Percentiles rank a stretch among this genome's conserved stretches.
phyloP scores from a whole-genome alignment of 2,329 filamentous ascomycete species.

The Colletotrichum horii region DNA sequence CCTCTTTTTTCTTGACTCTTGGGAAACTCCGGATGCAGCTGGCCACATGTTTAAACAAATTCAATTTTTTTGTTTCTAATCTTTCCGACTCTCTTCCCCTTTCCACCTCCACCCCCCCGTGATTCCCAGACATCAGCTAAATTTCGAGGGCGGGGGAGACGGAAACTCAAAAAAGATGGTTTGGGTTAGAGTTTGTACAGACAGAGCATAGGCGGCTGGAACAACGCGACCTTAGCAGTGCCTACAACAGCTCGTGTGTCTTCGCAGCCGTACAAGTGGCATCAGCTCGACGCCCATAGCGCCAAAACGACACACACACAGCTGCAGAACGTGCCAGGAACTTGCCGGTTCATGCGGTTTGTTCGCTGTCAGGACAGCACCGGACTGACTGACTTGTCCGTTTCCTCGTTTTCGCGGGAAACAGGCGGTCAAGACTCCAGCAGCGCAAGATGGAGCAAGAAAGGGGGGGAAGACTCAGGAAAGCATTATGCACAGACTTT shows the following conservation, averaged over 20 bases:
- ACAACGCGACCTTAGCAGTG: background rate
- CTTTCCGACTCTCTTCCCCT: background rate
- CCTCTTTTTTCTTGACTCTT: background rate
- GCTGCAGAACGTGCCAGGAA: background rate
- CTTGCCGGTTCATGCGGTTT: background rate
- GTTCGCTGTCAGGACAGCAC: background rate
- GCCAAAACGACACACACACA: background rate
- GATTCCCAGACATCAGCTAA: background rate
- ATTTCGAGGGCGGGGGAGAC: background rate
- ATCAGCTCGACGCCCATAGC: background rate
- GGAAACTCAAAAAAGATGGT: background rate
- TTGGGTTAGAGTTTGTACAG: background rate
- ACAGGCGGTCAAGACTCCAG: background rate
- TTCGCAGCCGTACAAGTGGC: background rate
- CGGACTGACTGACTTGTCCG: background rate
- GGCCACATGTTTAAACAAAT: background rate
- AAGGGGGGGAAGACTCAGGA: background rate
- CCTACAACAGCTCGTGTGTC: background rate
- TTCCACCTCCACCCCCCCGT: background rate
- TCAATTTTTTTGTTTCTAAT: background rate
- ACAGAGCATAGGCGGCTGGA: background rate
- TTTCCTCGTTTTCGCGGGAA: background rate
- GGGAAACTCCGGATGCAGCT: background rate
- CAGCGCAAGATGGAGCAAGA: background rate
- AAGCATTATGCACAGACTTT: background rate